Evolutionary conservation across 768 basidiomycete genomes (phyloP), one percentile per base, ranked within the genome.

Genomic region (Lenzites betulinus): DNA sequence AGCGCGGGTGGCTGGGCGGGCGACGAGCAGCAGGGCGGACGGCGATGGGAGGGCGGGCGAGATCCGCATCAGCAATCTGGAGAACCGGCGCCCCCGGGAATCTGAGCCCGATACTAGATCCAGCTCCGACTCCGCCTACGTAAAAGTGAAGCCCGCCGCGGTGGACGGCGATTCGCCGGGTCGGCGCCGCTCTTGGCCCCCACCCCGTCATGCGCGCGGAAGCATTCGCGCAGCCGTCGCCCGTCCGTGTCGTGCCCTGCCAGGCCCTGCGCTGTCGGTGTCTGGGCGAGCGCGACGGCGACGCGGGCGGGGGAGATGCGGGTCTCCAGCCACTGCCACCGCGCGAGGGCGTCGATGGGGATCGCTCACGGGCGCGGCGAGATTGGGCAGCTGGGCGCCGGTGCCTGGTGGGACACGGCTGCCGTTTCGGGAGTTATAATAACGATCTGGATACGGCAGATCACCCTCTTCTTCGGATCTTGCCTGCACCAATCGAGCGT

Each of bases 51-150:
- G 51, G 15, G 56, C 47, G 59, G 56, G 35, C 43, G 64, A 69
- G 70, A 71, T 71, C 70, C 62, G 39, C 64, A 69, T 69, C 66
- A 67, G 44, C 56, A 65, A 71, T 69, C 70, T 71, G 51, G 59
- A 67, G 68, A 68, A 69, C 67, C 67, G 68, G 62, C 64, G 51
- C 47, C 54, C 47, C 67, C 67, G 68, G 70, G 66, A 69, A 71
- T 69, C 70, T 71, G 56, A 60, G 62, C 70, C 70, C 70, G 70
- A 71, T 71, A 64, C 64, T 59, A 66, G 68, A 68, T 67, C 66
- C 66, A 64, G 49, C 43, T 46, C 20, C 28, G 48, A 30, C 47
- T 25, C 47, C n/a, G 25, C 22, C 52, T 68, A 68, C 67, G 67
- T 68, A 68, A 70, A 68, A 63, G 67, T 68, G 66, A 70, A 52